phyloP scores from a whole-genome alignment of 2,329 filamentous ascomycete genomes.

The Fusarium sp. region DNA sequence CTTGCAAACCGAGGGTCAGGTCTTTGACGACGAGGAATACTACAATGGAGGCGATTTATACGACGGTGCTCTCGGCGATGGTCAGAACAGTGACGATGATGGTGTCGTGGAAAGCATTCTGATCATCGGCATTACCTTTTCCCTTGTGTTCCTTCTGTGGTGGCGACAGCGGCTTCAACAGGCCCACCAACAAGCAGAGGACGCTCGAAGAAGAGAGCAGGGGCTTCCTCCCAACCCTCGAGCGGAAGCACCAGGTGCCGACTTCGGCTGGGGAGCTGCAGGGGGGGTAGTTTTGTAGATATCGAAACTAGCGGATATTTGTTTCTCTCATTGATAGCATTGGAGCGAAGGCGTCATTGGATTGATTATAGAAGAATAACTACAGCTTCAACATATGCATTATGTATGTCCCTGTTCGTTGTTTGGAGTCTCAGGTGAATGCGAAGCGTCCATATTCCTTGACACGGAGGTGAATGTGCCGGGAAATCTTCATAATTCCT shows the following conservation, averaged over 20 bases:
- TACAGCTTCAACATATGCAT: neutral
- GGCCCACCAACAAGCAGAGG: conserved; percentile 56
- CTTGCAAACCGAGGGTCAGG: conserved; percentile 74
- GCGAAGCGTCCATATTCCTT: neutral
- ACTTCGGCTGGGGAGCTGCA: conserved; percentile 55
- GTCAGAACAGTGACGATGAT: conserved; percentile 74
- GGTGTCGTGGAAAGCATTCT: conserved; percentile 86
- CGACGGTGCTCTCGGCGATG: conserved; percentile 67
- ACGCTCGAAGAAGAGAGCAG: conserved; percentile 50
- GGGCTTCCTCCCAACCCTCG: conserved; percentile 45
- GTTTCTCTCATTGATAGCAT: conserved; percentile 42
- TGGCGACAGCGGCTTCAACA: conserved; percentile 80
- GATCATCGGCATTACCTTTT: conserved; percentile 81
- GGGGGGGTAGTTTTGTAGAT: conserved; percentile 52
- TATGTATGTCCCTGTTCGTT: neutral
- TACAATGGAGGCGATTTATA: conserved; percentile 65
- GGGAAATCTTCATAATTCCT: neutral
- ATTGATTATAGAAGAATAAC: conserved; percentile 32
- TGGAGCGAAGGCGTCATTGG: conserved; percentile 48
- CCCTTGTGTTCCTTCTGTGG: conserved; percentile 82
- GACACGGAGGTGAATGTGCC: neutral
- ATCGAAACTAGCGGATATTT: conserved; percentile 26
- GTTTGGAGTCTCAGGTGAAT: neutral
- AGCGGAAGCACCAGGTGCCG: conserved; percentile 43
- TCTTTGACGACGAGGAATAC: conserved; percentile 74